Conservation (phyloP, 345 rosid species). For the Populus nigra region DNA sequence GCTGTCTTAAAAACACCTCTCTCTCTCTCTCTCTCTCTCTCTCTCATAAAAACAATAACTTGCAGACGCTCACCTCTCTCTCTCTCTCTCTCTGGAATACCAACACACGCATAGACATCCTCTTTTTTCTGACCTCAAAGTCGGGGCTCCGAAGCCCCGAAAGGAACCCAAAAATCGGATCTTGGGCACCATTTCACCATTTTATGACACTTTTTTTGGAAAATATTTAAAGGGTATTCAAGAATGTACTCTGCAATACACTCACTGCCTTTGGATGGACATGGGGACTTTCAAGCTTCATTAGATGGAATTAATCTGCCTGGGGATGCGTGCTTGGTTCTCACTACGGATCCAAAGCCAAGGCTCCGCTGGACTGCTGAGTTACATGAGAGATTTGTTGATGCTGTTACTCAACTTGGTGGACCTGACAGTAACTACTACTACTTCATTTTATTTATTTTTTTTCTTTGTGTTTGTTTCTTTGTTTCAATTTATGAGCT, state of each 20-base stretch:
- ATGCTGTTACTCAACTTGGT: constrained; percentile 91
- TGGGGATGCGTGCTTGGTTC: constrained; percentile 71
- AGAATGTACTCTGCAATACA: constrained; percentile 78
- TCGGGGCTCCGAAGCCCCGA: constrained; percentile 11
- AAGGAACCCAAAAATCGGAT: background rate
- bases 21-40: constrained; percentile 3
- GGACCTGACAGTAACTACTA: constrained; percentile 83
- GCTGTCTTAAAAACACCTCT: constrained; percentile 11
- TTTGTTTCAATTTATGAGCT: too few species aligned
- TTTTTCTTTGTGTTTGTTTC: background rate
- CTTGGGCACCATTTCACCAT: background rate
- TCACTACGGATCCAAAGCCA: constrained; percentile 94
- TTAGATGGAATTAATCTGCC: constrained; percentile 67
- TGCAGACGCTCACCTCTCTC: background rate
- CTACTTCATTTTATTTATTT: background rate
- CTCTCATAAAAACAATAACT: background rate
- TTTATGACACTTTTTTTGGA: background rate
- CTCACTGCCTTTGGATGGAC: constrained; percentile 65
- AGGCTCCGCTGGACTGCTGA: constrained; percentile 97
- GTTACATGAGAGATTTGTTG: constrained; percentile 89
- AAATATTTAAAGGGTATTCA: background rate
- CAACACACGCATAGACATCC: background rate
- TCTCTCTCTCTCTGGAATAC: background rate
- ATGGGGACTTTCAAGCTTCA: constrained; percentile 45
- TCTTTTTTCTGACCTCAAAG: background rate